A percentile compares a stretch with the other conserved stretches of the same genome.
Conservation (phyloP, 1,284 basidiomycete species). For the Exobasidium cylindrosporum region DNA sequence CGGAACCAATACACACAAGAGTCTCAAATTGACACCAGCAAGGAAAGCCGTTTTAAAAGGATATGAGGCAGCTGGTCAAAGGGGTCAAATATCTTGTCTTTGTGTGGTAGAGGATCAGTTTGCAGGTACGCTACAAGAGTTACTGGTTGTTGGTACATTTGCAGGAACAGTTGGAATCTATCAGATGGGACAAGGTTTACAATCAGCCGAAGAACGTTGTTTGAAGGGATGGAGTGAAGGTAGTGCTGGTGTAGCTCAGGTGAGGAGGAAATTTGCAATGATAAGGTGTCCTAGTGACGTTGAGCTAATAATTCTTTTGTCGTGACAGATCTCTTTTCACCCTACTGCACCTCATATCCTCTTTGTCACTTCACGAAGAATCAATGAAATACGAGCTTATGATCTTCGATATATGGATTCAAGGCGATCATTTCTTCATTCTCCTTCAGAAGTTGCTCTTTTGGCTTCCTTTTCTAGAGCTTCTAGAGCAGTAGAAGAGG, state of each 20-base stretch:
- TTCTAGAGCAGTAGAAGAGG: conserved; percentile 13
- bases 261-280: conserved; percentile 13
- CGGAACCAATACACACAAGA: conserved; percentile 35
- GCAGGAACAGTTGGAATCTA: conserved; percentile 37
- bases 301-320: neutral
- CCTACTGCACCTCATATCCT: conserved; percentile 32
- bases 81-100: conserved; percentile 34
- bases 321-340: conserved; percentile 31
- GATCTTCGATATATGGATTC: conserved; percentile 35
- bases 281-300: neutral
- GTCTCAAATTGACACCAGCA: conserved; percentile 21
- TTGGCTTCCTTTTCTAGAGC: conserved; percentile 23
- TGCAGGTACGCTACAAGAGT: conserved; percentile 18
- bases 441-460: conserved; percentile 23
- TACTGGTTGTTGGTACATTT: conserved; percentile 42
- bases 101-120: conserved; percentile 15
- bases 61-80: conserved; percentile 21
- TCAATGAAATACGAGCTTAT: conserved; percentile 31
- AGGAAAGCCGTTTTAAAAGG: conserved; percentile 3
- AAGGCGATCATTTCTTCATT: conserved; percentile 24
- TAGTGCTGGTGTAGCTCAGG: conserved; percentile 33
- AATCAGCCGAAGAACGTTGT: conserved; percentile 15
- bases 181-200: neutral
- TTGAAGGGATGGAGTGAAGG: conserved; percentile 39
- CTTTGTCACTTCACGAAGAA: conserved; percentile 34